Percentiles rank a stretch among this genome's conserved stretches.
Conservation (phyloP, 148 eudicot genomes). For the Silene latifolia region DNA sequence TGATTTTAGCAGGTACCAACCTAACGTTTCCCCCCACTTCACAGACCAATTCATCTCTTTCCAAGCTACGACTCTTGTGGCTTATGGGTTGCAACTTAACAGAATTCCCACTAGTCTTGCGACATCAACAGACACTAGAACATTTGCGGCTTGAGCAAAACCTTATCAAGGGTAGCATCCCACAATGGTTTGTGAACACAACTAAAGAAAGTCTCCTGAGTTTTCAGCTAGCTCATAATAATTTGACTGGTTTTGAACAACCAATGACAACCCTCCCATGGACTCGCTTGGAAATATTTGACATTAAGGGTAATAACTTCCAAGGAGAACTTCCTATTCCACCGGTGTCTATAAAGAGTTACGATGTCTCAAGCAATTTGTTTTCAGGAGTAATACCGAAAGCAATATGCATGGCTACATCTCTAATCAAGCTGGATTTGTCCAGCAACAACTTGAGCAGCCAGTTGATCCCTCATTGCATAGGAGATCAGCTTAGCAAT, state of each 20-base stretch:
- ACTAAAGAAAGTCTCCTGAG: not conserved
- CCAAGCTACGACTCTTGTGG: constrained; percentile 1
- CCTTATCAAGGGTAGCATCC: constrained; percentile 20
- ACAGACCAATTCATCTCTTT: constrained; percentile 10
- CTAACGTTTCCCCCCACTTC: constrained; percentile 6
- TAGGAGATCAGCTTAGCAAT: constrained; percentile 11
- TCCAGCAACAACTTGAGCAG: constrained; percentile 28
- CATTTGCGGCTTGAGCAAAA: not conserved
- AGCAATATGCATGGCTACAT: constrained; percentile 8
- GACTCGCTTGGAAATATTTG: not conserved
- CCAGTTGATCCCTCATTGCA: constrained; percentile 21
- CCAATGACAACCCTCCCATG: not conserved
- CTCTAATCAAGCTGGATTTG: constrained; percentile 23
- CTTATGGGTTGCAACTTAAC: constrained; percentile 19
- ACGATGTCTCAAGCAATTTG: constrained; percentile 2
- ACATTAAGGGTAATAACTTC: constrained; percentile 9
- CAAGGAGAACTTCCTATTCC: constrained; percentile 29
- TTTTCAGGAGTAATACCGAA: constrained; percentile 22
- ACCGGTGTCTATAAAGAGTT: not conserved
- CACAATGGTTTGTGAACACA: constrained; percentile 30
- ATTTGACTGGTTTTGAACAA: constrained; percentile 22
- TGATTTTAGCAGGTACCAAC: constrained; percentile 10
- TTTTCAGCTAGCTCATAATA: not conserved
- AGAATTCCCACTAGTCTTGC: constrained; percentile 18
- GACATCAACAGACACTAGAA: constrained; percentile 6